Evolutionary conservation across 2,329 filamentous ascomycete genomes (phyloP).

Genomic region (Ascochyta rabiei): DNA sequence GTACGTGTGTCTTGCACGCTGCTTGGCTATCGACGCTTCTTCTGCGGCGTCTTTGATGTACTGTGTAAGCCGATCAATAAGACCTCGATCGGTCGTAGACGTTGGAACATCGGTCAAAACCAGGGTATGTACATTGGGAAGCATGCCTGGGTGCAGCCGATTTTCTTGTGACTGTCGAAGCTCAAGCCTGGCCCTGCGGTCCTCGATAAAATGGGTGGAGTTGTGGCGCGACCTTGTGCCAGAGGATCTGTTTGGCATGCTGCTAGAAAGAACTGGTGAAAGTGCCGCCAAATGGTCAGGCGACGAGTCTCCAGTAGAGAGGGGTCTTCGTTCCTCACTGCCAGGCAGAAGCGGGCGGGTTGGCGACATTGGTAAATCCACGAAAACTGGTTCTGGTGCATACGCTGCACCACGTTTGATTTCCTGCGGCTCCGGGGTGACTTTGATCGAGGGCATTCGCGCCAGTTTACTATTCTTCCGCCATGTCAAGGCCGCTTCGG

Average conservation of each 20-base stretch:
- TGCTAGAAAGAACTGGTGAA: slow-evolving; percentile 20
- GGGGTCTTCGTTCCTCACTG: slow-evolving; percentile 12
- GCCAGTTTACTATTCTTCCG: not conserved
- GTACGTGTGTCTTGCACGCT: slow-evolving; percentile 63
- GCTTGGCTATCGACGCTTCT: slow-evolving; percentile 59
- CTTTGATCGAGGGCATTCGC: slow-evolving; percentile 22
- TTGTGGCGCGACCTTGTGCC: slow-evolving; percentile 27
- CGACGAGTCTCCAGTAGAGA: slow-evolving; percentile 4
- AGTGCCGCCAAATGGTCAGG: slow-evolving; percentile 13
- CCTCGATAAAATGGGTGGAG: slow-evolving; percentile 35
- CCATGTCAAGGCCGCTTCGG: not conserved
- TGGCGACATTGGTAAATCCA: slow-evolving; percentile 21
- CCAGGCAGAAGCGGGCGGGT: slow-evolving; percentile 18
- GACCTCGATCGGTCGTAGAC: slow-evolving; percentile 50
- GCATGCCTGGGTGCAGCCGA: slow-evolving; percentile 60
- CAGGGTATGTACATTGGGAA: slow-evolving; percentile 61
- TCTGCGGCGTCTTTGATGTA: slow-evolving; percentile 64
- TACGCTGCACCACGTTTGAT: slow-evolving; percentile 51
- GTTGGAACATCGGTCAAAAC: slow-evolving; percentile 63
- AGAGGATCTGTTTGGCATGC: not conserved
- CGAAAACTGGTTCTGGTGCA: slow-evolving; percentile 54
- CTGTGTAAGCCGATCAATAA: slow-evolving; percentile 51
- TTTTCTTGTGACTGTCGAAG: slow-evolving; percentile 41
- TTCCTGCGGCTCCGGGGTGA: slow-evolving; percentile 42
- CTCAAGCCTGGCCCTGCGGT: slow-evolving; percentile 38